phyloP scores from a whole-genome alignment of 1,284 basidiomycete genomes.

The Leccinum brunneo-olivaceum region DNA sequence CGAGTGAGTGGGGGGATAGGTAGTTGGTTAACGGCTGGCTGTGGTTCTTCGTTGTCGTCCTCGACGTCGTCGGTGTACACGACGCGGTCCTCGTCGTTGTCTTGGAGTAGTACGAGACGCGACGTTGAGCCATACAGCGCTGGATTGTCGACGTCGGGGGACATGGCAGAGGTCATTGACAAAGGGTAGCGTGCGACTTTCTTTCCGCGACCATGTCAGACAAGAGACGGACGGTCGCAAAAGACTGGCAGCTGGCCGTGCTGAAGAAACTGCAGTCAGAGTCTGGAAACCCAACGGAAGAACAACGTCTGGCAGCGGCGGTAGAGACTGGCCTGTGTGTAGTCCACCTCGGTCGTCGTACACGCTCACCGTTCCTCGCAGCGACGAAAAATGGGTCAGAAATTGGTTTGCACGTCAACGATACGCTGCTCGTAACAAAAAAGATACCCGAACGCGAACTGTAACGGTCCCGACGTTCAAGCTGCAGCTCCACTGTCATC shows the following conservation, averaged over 20 bases:
- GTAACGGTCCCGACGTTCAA: slow-evolving; percentile 20
- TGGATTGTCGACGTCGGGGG: background rate
- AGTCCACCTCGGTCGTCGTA: background rate
- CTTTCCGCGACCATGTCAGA: slow-evolving; percentile 2
- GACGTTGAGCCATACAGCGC: slow-evolving; percentile 31
- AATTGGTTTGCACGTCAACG: slow-evolving; percentile 29
- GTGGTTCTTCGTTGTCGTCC: slow-evolving; percentile 27
- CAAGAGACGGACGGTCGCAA: slow-evolving; percentile 16
- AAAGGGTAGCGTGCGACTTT: slow-evolving; percentile 18
- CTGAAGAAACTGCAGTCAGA: slow-evolving; percentile 23
- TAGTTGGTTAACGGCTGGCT: slow-evolving; percentile 39
- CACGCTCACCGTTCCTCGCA: slow-evolving; percentile 9
- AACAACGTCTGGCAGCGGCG: slow-evolving; percentile 19
- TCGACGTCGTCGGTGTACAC: slow-evolving; percentile 41
- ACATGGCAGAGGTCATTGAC: background rate
- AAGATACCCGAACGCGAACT: no score
- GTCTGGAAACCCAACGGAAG: slow-evolving; percentile 19
- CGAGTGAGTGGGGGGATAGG: slow-evolving; percentile 50
- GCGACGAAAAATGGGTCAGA: slow-evolving; percentile 26
- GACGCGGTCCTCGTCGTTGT: slow-evolving; percentile 8
- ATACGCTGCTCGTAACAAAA: slow-evolving; percentile 14
- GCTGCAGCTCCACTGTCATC: slow-evolving; percentile 7
- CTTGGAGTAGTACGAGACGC: slow-evolving; percentile 57
- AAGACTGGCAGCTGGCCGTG: slow-evolving; percentile 28
- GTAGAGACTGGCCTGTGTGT: slow-evolving; percentile 30